phyloP scores from a whole-genome alignment of 177 flowering plant species.

The Vitis hybrid region DNA sequence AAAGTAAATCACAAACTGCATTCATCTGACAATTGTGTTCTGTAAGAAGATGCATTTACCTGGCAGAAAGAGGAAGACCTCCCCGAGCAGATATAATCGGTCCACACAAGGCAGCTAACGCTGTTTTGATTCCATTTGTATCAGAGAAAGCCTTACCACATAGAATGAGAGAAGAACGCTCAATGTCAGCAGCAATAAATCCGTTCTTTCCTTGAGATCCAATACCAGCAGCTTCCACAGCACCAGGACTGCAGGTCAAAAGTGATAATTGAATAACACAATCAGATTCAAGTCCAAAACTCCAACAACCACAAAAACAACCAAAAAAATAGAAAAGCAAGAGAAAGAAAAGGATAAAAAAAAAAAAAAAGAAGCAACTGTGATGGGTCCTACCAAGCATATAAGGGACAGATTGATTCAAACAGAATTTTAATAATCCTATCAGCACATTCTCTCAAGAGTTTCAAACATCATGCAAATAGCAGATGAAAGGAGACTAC shows the following conservation, averaged over 20 bases:
- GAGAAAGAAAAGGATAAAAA: too few species aligned
- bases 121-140: constrained; percentile 31
- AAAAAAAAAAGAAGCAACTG: too few species aligned
- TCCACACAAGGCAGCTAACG: constrained; percentile 44
- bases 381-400: too few species aligned
- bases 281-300: neutral
- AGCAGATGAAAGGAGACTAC: too few species aligned
- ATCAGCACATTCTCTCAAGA: too few species aligned
- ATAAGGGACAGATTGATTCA: too few species aligned
- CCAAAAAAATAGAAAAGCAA: too few species aligned
- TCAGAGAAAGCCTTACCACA: constrained; percentile 57
- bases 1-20: neutral
- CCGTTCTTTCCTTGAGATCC: constrained; percentile 35
- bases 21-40: neutral
- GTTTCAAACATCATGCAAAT: too few species aligned
- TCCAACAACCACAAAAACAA: too few species aligned
- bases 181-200: constrained; percentile 49
- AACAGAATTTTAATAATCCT: too few species aligned
- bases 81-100: constrained; percentile 51
- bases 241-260: constrained; percentile 33
- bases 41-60: constrained; percentile 23
- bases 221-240: constrained; percentile 35
- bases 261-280: neutral
- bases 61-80: constrained; percentile 48
- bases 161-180: constrained; percentile 45